Base-by-base conservation (phyloP, 2,329 filamentous ascomycete species). In the Endocalyx cinctus region DNA sequence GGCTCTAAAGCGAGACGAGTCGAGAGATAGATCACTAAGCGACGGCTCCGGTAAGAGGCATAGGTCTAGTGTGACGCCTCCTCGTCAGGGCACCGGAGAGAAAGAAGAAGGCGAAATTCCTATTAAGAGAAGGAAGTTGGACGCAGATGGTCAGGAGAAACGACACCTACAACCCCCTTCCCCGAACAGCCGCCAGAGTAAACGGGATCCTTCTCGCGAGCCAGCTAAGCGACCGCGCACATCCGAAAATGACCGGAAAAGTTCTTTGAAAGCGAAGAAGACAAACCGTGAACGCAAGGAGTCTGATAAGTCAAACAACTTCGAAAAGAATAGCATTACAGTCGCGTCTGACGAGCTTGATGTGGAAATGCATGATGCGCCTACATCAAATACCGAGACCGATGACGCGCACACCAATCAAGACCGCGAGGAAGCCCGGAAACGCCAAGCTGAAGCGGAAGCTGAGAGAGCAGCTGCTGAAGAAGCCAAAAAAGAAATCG, bases 1-100 rank as follows among this genome's bases (percentile, higher is more conserved):
- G 47, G 71, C 74, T 13, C 54, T 80, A 10, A 81, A 77, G 50
- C 66, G 75, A 37, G 76, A 82, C 40, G 74, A 78, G 41, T 77
- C 75, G 4, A 69, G 68, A 33, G 77, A 82, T 39, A 63, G 69
- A 18, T 53, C 70, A 10, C 66, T 67, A 7, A 62, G 69, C 11
- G 77, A 80, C 17, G 62, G 58, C 33, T 59, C 72, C 6, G 54
- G 63, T n/a, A 82, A 82, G 53, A 65, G 78, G 26, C 73, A 74
- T 46, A 67, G 78, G 17, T 64, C 66, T 18, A 82, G 78, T 43
- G 66, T 70, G 31, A 79, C 77, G 1, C 77, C 78, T 2, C 72
- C 78, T 17, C 59, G 63, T 18, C 63, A 64, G n/a, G 70, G 66
- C 38, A 62, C 66, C 14, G 62, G 59, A 2, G 72, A 77, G 11